Evolutionary conservation across 2,329 filamentous ascomycete genomes (phyloP).

Genomic region (Fusarium nodosum): DNA sequence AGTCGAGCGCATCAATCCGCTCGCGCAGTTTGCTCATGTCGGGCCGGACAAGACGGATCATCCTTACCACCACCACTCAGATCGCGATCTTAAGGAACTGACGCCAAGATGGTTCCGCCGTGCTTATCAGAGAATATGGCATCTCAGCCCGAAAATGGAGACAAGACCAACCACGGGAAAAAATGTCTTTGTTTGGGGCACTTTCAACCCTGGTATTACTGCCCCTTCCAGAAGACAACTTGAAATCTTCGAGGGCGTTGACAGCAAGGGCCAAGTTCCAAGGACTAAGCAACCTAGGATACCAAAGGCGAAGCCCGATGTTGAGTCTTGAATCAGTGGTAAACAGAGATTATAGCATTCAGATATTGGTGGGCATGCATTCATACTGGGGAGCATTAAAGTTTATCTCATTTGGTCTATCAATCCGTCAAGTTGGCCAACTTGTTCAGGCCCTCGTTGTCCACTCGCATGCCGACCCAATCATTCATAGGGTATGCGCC

Average conservation of each 20-base stretch:
- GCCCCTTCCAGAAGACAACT: conserved; percentile 53
- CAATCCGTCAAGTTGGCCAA: conserved; percentile 64
- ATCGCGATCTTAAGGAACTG: conserved; percentile 52
- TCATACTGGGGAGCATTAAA: background rate
- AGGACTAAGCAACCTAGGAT: conserved; percentile 3
- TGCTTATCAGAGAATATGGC: conserved; percentile 63
- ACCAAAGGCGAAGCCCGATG: conserved; percentile 42
- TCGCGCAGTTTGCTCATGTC: conserved; percentile 47
- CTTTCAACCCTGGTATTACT: conserved; percentile 42
- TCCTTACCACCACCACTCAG: conserved; percentile 54
- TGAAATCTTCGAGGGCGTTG: conserved; percentile 64
- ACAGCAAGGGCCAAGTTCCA: conserved; percentile 46
- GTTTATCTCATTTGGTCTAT: conserved; percentile 17
- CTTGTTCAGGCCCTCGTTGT: conserved; percentile 73
- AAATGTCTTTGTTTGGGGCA: conserved; percentile 64
- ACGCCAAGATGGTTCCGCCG: conserved; percentile 61
- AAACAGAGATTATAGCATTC: background rate
- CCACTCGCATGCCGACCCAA: conserved; percentile 82
- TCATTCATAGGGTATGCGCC: conserved; percentile 77
- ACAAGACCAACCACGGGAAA: conserved; percentile 50
- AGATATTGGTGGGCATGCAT: background rate
- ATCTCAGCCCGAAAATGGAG: conserved; percentile 59
- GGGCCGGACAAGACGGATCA: conserved; percentile 51
- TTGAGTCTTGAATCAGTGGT: background rate
- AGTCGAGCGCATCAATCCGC: conserved; percentile 56